Base-by-base conservation (phyloP, 2,329 filamentous ascomycete species). In the Cucurbitaria berberidis region DNA sequence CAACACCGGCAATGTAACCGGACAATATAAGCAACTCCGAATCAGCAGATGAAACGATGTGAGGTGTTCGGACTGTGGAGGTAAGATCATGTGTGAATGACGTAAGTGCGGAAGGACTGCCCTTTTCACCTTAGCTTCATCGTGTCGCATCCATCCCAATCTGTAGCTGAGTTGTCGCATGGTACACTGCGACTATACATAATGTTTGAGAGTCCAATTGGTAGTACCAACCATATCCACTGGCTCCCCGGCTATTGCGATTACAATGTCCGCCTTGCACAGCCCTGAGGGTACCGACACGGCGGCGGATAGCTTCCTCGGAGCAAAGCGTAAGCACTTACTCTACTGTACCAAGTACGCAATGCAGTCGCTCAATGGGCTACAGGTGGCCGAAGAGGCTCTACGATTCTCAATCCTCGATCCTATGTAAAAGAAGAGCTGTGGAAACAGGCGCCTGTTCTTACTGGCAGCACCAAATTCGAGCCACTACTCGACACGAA, bases 371-470 rank as follows among this genome's bases (percentile, higher is more conserved):
- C 46, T 50, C 34, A 56, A 38, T 41, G n/a, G 29, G n/a, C 24
- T 26, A 43, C 35, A 74, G 69, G 66, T 47, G 69, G 66, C 47
- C 60, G 73, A 40, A 64, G 73, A 45, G 56, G 67, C 54, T 76
- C 73, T 29, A 75, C 74, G 2, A 69, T 77, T 46, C 63, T 78
- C n/a, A 75, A 77, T 44, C 74, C 76, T 1, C 66, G 73, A 38
- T 76, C 71, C 43, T 77, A 77, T 55, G 57, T 76, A 24, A 85
- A 88, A 64, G 80, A 82, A 58, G 86, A 86, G 32, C 75, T 90
- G 55, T 92, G 89, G 88, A 86, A 86, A 66, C 82, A 87, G 43
- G 89, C 89, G 2, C 89, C 89, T 16, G 72, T 91, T 24, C 79
- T 92, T 48, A 86, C 74, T 10, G 89, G 89, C 30, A 86, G 81